Percentiles rank a stretch among this genome's conserved stretches.
phyloP scores from a whole-genome alignment of 441 rosid species.

The Brassica hybrid region DNA sequence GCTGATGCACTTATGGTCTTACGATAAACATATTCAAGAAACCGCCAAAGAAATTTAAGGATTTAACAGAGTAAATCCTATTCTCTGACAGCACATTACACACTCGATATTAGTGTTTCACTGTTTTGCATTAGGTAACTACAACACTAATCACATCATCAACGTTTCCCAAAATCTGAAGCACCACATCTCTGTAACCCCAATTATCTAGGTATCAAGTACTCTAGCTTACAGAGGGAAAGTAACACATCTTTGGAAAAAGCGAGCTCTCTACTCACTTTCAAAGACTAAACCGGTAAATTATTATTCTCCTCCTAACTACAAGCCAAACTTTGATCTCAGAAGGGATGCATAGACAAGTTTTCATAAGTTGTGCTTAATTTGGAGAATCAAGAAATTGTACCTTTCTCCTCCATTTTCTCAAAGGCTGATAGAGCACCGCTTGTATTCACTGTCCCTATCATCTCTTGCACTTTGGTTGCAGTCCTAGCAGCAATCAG shows the following conservation, averaged over 20 bases:
- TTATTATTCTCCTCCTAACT: not conserved
- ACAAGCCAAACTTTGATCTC: slow-evolving; percentile 1
- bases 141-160: not conserved
- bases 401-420: slow-evolving; percentile 65
- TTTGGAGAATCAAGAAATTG: slow-evolving; percentile 18
- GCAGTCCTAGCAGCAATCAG: slow-evolving; percentile 57
- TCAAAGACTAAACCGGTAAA: too few species aligned
- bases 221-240: too few species aligned
- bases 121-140: not conserved
- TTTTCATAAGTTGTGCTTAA: not conserved
- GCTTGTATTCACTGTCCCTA: slow-evolving; percentile 56
- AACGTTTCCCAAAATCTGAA: slow-evolving; percentile 15
- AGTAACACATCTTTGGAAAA: slow-evolving; percentile 11
- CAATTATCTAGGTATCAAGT: too few species aligned
- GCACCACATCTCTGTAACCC: too few species aligned
- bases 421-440: slow-evolving; percentile 60
- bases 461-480: slow-evolving; percentile 61
- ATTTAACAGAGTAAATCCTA: not conserved
- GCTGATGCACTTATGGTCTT: not conserved
- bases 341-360: not conserved
- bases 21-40: not conserved
- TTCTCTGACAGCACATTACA: too few species aligned
- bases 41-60: not conserved
- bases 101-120: slow-evolving; percentile 6
- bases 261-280: not conserved